Evolutionary conservation across 306 rosid genomes (phyloP), one percentile per base, ranked within the genome.

Genomic region (apple (Malus domestica)): DNA sequence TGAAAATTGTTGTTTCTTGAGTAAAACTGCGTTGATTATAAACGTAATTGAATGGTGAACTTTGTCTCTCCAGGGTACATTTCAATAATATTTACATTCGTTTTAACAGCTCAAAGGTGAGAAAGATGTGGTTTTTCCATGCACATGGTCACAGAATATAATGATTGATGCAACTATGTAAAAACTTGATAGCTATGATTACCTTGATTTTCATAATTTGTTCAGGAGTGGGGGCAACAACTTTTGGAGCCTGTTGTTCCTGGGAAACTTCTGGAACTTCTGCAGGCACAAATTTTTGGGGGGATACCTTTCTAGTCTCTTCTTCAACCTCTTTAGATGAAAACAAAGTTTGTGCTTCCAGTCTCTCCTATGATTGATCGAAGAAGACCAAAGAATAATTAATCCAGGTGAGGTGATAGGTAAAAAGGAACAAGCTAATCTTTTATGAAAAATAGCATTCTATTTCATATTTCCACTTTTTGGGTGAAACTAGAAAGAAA

Each of bases 141-240:
- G 70, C 46, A 66, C 27, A 57, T 18, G 35, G 27, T 15, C 32
- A 22, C 52, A 22, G 33, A 27, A 64, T 66, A 46, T 18, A 42
- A 61, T 27, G 72, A 70, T 15, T 38, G 40, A 70, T 27, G 45
- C 30, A 79, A 6, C 19, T 5, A 61, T 45, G 13, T 44, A 74
- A 40, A 29, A 18, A 13, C 46, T 60, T 25, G 2, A 29, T 20
- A 35, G 46, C 42, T 4, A 61, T 40, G 35, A 67, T 83, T 60
- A 94, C 98, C 98, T 94, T 94, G 68, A 94, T 94, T 62, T 97
- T 97, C 76, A 82, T 89, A 72, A 94, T 92, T 85, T 94, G 98
- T 83, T 94, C 97, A 4, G 94, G 93, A 42, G 98, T 94, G 58
- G 98, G 97, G 35, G 89, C 95, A 74, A 79, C 83, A 54, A 57